A percentile compares a stretch with the other conserved stretches of the same genome.
phyloP scores from a whole-genome alignment of 306 rosid genomes.

The Rubus idaeus region DNA sequence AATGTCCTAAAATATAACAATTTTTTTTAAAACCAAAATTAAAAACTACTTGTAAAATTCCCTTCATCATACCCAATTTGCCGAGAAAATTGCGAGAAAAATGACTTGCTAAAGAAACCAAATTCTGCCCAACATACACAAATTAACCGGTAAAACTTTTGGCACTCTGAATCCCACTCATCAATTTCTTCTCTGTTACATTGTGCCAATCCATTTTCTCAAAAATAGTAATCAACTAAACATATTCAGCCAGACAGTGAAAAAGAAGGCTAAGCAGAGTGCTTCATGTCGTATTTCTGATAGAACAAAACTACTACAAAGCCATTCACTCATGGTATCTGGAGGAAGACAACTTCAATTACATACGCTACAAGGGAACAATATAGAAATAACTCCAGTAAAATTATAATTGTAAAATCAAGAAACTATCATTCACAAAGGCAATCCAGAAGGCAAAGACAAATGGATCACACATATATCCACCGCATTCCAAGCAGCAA shows the following conservation, averaged over 20 bases:
- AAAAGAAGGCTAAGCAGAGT: not conserved
- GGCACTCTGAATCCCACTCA: not conserved
- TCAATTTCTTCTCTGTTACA: too few species aligned
- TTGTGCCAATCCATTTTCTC: not conserved
- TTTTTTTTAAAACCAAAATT: too few species aligned
- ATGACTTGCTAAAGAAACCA: constrained; percentile 26
- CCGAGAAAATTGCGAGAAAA: too few species aligned
- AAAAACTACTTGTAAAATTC: too few species aligned
- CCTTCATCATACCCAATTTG: too few species aligned
- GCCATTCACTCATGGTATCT: not conserved
- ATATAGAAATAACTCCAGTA: not conserved
- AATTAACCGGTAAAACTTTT: not conserved
- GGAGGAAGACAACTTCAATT: not conserved
- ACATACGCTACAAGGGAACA: not conserved
- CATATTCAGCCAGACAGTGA: not conserved
- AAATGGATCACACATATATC: constrained; percentile 17
- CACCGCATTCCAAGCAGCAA: constrained; percentile 22
- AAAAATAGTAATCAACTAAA: not conserved
- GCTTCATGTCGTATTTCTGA: not conserved
- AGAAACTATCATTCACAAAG: constrained; percentile 21
- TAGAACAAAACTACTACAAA: not conserved
- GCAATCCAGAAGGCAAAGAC: constrained; percentile 12
- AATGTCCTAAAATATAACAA: too few species aligned
- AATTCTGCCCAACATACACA: not conserved
- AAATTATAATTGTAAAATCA: not conserved